Conservation (phyloP, 1,284 basidiomycete genomes). For the Ustilago hordei region DNA sequence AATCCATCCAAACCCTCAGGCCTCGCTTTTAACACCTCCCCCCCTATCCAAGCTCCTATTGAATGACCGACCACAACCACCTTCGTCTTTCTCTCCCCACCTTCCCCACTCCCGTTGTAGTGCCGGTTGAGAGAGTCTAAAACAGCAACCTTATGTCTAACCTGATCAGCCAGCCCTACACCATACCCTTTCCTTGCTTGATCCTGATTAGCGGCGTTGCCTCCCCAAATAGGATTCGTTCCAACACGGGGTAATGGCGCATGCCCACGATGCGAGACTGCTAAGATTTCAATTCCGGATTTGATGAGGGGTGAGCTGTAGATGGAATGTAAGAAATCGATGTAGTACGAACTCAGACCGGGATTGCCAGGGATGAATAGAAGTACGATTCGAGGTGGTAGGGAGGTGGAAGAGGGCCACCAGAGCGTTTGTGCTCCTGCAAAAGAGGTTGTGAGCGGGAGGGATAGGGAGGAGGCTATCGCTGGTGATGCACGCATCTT, state of each 20-base stretch:
- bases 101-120: slow-evolving; percentile 18
- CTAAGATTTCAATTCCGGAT: slow-evolving; percentile 47
- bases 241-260: slow-evolving; percentile 39
- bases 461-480: slow-evolving; percentile 25
- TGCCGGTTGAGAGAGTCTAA: slow-evolving; percentile 35
- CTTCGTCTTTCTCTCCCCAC: slow-evolving; percentile 19
- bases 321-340: slow-evolving; percentile 48
- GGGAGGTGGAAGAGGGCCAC: slow-evolving; percentile 34
- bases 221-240: slow-evolving; percentile 24
- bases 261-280: slow-evolving; percentile 57
- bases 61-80: slow-evolving; percentile 56
- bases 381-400: slow-evolving; percentile 38
- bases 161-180: slow-evolving; percentile 46
- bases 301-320: slow-evolving; percentile 17
- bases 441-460: slow-evolving; percentile 45
- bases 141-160: slow-evolving; percentile 53
- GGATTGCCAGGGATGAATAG: slow-evolving; percentile 64
- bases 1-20: slow-evolving; percentile 38
- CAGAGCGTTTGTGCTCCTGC: slow-evolving; percentile 48
- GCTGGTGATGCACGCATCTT: slow-evolving; percentile 22
- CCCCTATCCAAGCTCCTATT: slow-evolving; percentile 57
- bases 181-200: slow-evolving; percentile 42
- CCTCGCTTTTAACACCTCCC: slow-evolving; percentile 40
- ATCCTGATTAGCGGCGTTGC: slow-evolving; percentile 11
- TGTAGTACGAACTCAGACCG: slow-evolving; percentile 56